Evolutionary conservation across 2,329 filamentous ascomycete genomes (phyloP).

Genomic region (Corinectria fuckeliana): DNA sequence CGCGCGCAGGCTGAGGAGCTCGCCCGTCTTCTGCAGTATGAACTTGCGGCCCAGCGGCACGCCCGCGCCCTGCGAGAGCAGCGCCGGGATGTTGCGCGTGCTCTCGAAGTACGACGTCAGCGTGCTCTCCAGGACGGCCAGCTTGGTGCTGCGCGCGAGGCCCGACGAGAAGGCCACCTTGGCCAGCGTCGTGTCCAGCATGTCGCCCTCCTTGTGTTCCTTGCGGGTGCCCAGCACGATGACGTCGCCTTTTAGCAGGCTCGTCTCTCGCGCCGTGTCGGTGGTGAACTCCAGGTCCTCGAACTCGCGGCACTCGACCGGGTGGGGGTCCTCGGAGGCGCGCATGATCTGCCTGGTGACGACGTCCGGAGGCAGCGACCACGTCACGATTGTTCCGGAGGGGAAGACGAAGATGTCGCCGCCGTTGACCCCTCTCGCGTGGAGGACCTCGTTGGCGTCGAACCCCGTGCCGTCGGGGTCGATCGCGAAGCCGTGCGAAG

Average conservation of each 20-base stretch:
- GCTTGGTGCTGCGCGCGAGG: conserved; percentile 88
- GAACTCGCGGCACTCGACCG: conserved; percentile 73
- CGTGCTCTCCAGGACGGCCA: conserved; percentile 87
- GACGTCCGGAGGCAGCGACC: conserved; percentile 81
- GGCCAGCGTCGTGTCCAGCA: conserved; percentile 72
- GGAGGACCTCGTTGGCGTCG: conserved; percentile 67
- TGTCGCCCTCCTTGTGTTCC: conserved; percentile 52
- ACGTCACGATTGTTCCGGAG: conserved; percentile 90
- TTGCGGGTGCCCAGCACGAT: conserved; percentile 84
- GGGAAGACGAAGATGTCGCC: conserved; percentile 97
- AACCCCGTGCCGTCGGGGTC: conserved; percentile 68
- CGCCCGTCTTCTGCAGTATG: conserved; percentile 91
- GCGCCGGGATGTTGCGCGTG: conserved; percentile 80
- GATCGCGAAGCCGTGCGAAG: conserved; percentile 64
- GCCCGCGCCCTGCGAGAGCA: conserved; percentile 69
- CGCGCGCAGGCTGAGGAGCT: conserved; percentile 85
- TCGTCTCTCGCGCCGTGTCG: conserved; percentile 75
- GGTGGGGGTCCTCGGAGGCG: conserved; percentile 78
- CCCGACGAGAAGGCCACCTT: conserved; percentile 98
- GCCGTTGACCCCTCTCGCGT: conserved; percentile 65
- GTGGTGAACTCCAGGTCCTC: conserved; percentile 90
- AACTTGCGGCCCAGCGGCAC: conserved; percentile 66
- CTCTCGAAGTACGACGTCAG: conserved; percentile 86
- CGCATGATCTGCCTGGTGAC: conserved; percentile 76
- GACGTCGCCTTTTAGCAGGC: conserved; percentile 82